Percentiles rank a stretch among this genome's conserved stretches.
These are phyloP conservation scores for Mortierella hygrophila DNA, from an alignment of 192 early-diverging fungal genomes.

Conservation along the genomic window DNA sequence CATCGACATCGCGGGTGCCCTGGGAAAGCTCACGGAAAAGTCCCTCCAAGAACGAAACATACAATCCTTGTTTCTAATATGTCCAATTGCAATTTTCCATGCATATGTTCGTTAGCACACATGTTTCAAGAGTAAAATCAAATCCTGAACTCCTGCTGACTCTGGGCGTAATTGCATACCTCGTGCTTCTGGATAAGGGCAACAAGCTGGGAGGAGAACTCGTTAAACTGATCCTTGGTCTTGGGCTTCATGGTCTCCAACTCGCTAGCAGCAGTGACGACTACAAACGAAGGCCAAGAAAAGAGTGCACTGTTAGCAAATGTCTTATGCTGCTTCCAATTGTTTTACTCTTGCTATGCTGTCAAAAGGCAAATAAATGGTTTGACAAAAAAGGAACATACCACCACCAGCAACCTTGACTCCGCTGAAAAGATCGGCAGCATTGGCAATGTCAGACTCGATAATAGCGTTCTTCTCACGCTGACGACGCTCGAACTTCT, in stretches of 20 bases:
- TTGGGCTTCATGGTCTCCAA: constrained; percentile 68
- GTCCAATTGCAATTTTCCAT: neutral
- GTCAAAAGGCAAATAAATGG: neutral
- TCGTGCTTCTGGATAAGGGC: constrained; percentile 68
- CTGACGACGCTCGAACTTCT: constrained; percentile 64
- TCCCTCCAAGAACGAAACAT: constrained; percentile 72
- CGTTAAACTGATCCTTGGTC: constrained; percentile 77
- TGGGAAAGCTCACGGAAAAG: constrained; percentile 73
- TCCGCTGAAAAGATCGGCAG: constrained; percentile 75
- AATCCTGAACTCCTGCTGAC: no score
- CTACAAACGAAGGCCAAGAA: constrained; percentile 2
- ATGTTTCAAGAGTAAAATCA: neutral
- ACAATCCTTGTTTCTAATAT: constrained; percentile 59
- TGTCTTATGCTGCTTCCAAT: constrained; percentile 20
- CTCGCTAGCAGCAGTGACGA: constrained; percentile 37
- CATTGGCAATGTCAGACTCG: constrained; percentile 73
- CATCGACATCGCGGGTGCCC: constrained; percentile 65
- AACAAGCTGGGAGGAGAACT: constrained; percentile 71
- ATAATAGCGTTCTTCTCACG: constrained; percentile 69
- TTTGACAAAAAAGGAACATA: constrained; percentile 10
- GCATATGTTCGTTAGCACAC: neutral
- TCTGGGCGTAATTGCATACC: constrained; percentile 41
- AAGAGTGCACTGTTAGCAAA: neutral
- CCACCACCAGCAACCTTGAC: constrained; percentile 66
- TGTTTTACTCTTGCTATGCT: neutral